Evolutionary conservation across 306 rosid genomes (phyloP), one percentile per base, ranked within the genome.

Genomic region (Lupinus albus): DNA sequence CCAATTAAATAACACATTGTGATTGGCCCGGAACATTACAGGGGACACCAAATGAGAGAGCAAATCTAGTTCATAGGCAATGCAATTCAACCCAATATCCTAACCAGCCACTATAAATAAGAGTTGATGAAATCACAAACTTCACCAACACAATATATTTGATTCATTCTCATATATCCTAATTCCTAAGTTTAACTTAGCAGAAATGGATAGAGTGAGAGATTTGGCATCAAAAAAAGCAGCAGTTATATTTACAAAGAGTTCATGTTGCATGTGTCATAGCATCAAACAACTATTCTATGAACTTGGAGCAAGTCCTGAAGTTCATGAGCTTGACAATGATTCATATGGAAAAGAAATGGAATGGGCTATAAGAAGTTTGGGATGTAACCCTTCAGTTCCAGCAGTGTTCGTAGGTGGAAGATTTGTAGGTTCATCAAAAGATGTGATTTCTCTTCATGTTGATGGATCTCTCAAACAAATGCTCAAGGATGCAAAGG

Each of bases 371-470:
- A 61, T 94, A 45, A 74, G 82, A 72, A 78, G 88, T 75, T 57
- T 91, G 62, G 96, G 99, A 1, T 91, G 97, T 70, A 94, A 78
- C 64, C 95, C 99, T 77, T 79, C 91, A 52, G 91, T 94, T 36
- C 99, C 99, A 42, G 97, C 99, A 39, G 94, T 94, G 54, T 94
- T 94, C 79, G 84, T 94, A 1, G 99, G 99, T 36, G 99, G 97
- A 36, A 85, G 79, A 64, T 88, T 79, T 75, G 86, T 91, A 1
- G 99, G 99, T 14, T 88, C 97, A 2, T 85, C 99, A 11, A 91
- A 86, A 72, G 99, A 94, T 71, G 80, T 94, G 49, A 91, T 94
- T 48, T 90, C 99, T 18, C 94, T 86, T 52, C 99, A 94, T 67
- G 92, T 94, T 68, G 91, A 94, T 75, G 99, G 97, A 5, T 76